Conservation (phyloP, 768 basidiomycete genomes). For the Tulasnella sp. region DNA sequence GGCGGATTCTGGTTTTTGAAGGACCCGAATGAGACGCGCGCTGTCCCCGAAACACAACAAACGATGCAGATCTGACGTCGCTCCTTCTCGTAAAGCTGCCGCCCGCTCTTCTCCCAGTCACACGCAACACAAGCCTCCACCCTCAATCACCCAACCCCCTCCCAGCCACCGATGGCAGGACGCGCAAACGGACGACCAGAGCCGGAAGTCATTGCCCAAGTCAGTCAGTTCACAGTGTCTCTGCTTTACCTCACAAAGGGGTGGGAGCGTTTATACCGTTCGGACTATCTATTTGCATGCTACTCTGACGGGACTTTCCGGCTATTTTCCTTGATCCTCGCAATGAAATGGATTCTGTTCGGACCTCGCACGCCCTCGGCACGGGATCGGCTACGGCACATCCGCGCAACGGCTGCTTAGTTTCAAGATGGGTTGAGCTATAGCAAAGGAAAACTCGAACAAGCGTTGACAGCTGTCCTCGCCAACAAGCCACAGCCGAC, state of each 20-base stretch:
- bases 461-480: slow-evolving; percentile 16
- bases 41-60: not conserved
- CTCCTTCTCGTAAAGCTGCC: not conserved
- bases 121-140: slow-evolving; percentile 15
- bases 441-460: slow-evolving; percentile 20
- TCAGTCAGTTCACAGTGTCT: slow-evolving; percentile 1
- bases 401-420: not conserved
- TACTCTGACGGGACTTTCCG: slow-evolving; percentile 6
- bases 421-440: slow-evolving; percentile 25
- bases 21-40: not conserved
- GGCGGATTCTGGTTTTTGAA: not conserved
- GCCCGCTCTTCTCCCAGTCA: not conserved
- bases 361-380: not conserved
- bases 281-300: not conserved
- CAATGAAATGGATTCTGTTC: slow-evolving; percentile 7
- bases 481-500: slow-evolving; percentile 6
- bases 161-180: not conserved
- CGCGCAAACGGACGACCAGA: slow-evolving; percentile 19
- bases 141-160: not conserved
- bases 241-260: slow-evolving; percentile 13
- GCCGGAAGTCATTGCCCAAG: slow-evolving; percentile 26
- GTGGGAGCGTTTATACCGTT: not conserved
- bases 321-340: not conserved
- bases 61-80: not conserved
- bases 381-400: not conserved